phyloP scores from a whole-genome alignment of 1,284 basidiomycete genomes.

The Apiotrichum sp. region DNA sequence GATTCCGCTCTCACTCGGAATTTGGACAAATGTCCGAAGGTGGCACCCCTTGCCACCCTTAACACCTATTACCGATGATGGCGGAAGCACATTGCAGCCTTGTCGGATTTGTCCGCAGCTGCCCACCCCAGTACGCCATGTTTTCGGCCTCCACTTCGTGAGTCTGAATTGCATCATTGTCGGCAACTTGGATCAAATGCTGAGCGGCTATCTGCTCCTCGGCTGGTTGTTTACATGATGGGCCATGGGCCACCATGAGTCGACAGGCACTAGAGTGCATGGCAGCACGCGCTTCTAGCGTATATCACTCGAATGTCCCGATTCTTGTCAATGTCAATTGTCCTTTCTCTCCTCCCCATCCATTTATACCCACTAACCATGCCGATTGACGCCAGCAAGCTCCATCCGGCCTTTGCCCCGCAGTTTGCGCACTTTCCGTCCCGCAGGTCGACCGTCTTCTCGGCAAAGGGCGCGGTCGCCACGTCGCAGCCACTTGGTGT shows the following conservation, averaged over 20 bases:
- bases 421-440: conserved; percentile 37
- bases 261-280: too few relatives aligned
- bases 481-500: conserved; percentile 73
- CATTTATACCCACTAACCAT: conserved; percentile 16
- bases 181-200: too few relatives aligned
- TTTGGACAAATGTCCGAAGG: neutral
- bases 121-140: neutral
- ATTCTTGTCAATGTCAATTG: too few relatives aligned
- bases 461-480: conserved; percentile 78
- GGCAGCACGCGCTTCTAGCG: too few relatives aligned
- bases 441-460: conserved; percentile 42
- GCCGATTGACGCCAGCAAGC: conserved; percentile 33
- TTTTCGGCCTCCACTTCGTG: neutral
- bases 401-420: conserved; percentile 39
- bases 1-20: neutral
- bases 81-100: too few relatives aligned
- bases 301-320: too few relatives aligned
- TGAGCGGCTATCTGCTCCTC: too few relatives aligned
- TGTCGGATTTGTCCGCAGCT: neutral
- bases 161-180: too few relatives aligned
- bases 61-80: neutral
- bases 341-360: neutral
- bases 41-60: neutral
- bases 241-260: too few relatives aligned
- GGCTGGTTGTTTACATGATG: too few relatives aligned